Conservation (phyloP, 2,329 filamentous ascomycete genomes). For the Coniochaeta sp. region DNA sequence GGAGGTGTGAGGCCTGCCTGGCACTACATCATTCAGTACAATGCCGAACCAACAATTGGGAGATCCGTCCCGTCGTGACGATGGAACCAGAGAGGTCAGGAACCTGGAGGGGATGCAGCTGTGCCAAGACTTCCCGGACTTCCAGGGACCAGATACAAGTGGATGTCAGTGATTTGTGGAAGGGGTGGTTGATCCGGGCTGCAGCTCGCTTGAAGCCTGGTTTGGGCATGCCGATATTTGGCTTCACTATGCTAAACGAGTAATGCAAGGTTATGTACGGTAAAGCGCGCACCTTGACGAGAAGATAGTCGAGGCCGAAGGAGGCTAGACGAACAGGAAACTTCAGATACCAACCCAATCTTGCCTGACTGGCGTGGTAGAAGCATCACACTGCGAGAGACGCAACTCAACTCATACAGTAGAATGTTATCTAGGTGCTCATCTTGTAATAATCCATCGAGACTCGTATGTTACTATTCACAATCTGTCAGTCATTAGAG, state of each 20-base stretch:
- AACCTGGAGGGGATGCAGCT: neutral
- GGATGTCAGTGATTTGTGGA: neutral
- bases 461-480: too few relatives aligned
- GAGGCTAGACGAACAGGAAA: neutral
- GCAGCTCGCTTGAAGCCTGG: neutral
- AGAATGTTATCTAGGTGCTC: too few relatives aligned
- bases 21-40: neutral
- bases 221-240: neutral
- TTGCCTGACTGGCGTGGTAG: neutral
- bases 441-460: too few relatives aligned
- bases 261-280: neutral
- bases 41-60: neutral
- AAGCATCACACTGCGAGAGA: neutral
- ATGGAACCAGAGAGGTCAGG: neutral
- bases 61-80: neutral
- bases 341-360: neutral
- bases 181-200: neutral
- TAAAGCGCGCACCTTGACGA: neutral
- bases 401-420: too few relatives aligned
- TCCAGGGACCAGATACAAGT: neutral
- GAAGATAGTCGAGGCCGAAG: neutral
- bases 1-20: neutral
- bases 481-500: too few relatives aligned
- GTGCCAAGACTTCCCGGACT: neutral
- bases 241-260: too few relatives aligned